These are phyloP conservation scores for Aspergillus awamori DNA, from an alignment of 2,329 filamentous ascomycete species.

Conservation along the genomic window DNA sequence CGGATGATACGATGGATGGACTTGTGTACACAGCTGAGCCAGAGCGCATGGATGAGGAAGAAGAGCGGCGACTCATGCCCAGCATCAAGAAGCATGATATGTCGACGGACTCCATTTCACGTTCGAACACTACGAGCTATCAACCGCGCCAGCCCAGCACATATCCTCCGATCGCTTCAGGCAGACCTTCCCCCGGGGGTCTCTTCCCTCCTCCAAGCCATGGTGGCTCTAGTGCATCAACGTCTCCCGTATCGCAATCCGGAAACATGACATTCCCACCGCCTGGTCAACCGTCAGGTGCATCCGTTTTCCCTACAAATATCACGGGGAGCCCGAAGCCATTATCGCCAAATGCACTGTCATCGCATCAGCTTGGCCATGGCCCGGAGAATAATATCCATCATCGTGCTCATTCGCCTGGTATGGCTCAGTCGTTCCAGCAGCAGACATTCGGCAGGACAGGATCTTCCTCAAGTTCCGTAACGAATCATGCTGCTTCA, in stretches of 20 bases:
- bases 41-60: conserved; percentile 53
- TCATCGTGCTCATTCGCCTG: conserved; percentile 49
- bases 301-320: conserved; percentile 69
- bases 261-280: conserved; percentile 45
- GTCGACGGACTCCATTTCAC: conserved; percentile 55
- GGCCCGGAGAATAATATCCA: conserved; percentile 38
- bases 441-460: conserved; percentile 37
- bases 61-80: conserved; percentile 61
- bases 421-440: conserved; percentile 46
- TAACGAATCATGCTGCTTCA: conserved; percentile 28
- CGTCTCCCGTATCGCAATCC: conserved; percentile 55
- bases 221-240: conserved; percentile 57
- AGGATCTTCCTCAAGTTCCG: conserved; percentile 24
- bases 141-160: conserved; percentile 72
- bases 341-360: conserved; percentile 55
- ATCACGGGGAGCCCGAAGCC: conserved; percentile 90
- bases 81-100: conserved; percentile 73
- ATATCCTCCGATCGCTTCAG: conserved; percentile 71
- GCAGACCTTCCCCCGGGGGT: conserved; percentile 55
- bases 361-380: conserved; percentile 43
- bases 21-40: conserved; percentile 58
- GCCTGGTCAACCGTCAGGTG: conserved; percentile 45
- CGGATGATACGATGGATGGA: conserved; percentile 65
- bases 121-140: conserved; percentile 46
- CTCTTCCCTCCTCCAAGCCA: conserved; percentile 65